These are phyloP conservation scores for Russula lepida DNA, from an alignment of 768 basidiomycete species.

Conservation along the genomic window DNA sequence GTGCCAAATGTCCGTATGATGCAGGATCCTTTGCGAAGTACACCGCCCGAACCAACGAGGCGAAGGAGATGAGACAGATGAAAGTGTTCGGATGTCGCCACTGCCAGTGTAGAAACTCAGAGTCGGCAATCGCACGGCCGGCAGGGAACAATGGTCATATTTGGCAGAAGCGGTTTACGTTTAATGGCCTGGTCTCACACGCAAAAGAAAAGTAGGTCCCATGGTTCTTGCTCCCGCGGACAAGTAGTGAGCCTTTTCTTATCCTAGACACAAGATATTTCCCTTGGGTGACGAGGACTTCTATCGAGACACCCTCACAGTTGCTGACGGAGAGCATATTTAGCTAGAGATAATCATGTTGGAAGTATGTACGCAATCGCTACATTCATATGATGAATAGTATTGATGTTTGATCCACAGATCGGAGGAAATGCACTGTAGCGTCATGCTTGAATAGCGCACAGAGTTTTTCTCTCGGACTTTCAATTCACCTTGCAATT, in stretches of 20 bases:
- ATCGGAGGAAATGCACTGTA: not conserved
- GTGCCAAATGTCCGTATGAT: not conserved
- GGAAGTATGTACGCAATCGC: not conserved
- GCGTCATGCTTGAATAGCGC: not conserved
- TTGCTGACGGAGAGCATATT: not conserved
- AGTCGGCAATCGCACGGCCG: not conserved
- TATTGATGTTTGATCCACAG: not conserved
- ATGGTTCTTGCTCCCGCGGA: not conserved
- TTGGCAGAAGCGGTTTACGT: conserved; percentile 32
- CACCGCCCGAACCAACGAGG: not conserved
- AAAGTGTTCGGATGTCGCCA: conserved; percentile 21
- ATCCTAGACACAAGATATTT: conserved; percentile 37
- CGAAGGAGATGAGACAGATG: conserved; percentile 1
- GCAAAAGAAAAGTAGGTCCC: conserved; percentile 48
- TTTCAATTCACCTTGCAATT: too few relatives aligned
- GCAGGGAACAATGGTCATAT: not conserved
- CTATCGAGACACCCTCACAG: not conserved
- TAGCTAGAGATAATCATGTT: not conserved
- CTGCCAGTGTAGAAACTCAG: conserved; percentile 5
- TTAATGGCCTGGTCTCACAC: conserved; percentile 56
- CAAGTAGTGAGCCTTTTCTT: not conserved
- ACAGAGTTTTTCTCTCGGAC: not conserved
- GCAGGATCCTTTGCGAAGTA: conserved; percentile 5
- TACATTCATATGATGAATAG: too few relatives aligned
- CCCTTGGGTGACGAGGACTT: conserved; percentile 18